These are phyloP conservation scores for Caulochytrium protostelioides DNA, from an alignment of 371 early-diverging fungal species.

Conservation along the genomic window DNA sequence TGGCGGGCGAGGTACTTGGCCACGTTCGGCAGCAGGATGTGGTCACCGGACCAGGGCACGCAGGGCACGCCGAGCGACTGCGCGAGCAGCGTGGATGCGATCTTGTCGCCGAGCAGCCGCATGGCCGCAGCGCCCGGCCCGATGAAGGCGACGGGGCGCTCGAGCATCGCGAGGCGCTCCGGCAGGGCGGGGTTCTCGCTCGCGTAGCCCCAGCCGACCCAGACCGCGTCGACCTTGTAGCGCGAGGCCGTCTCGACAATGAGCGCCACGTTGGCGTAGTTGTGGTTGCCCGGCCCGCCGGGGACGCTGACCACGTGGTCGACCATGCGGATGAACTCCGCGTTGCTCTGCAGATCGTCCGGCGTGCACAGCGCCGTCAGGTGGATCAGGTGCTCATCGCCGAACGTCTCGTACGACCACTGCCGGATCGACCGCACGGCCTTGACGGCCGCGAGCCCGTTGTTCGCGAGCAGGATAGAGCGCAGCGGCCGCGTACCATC, in stretches of 20 bases:
- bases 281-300: slow-evolving; percentile 88
- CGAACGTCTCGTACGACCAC: slow-evolving; percentile 96
- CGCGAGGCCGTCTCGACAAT: slow-evolving; percentile 77
- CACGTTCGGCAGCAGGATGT: no score
- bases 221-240: slow-evolving; percentile 16
- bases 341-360: slow-evolving; percentile 83
- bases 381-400: slow-evolving; percentile 80
- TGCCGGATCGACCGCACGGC: slow-evolving; percentile 93
- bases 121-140: slow-evolving; percentile 97
- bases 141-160: slow-evolving; percentile 73
- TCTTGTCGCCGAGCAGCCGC: slow-evolving; percentile 95
- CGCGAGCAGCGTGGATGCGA: slow-evolving; percentile 92
- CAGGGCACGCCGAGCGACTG: slow-evolving; percentile 89
- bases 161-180: slow-evolving; percentile 59
- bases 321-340: slow-evolving; percentile 96
- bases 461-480: slow-evolving; percentile 97
- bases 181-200: slow-evolving; percentile 94
- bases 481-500: slow-evolving; percentile 29
- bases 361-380: slow-evolving; percentile 97
- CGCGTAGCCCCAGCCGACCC: slow-evolving; percentile 93
- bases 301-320: slow-evolving; percentile 94
- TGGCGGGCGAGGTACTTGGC: no score
- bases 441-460: slow-evolving; percentile 98
- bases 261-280: slow-evolving; percentile 92
- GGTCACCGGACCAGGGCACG: slow-evolving; percentile 85